phyloP scores from a whole-genome alignment of 495 filamentous ascomycete species.

The Podospora pseudopauciseta region DNA sequence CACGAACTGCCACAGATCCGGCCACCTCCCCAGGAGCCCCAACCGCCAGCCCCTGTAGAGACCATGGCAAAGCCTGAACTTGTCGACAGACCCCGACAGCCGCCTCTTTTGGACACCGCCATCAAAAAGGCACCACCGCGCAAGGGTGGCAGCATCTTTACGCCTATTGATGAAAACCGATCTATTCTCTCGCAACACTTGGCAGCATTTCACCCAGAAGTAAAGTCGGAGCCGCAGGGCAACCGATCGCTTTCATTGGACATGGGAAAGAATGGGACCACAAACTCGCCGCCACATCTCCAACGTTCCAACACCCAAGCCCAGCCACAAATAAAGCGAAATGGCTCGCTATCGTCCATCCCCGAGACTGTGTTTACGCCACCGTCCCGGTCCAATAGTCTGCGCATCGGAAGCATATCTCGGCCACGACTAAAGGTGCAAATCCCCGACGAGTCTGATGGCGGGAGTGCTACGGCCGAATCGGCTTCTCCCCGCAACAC shows the following conservation, averaged over 20 bases:
- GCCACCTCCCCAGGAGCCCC: constrained; percentile 29
- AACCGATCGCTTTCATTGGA: constrained; percentile 54
- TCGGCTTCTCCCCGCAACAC: constrained; percentile 71
- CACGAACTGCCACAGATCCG: constrained; percentile 42
- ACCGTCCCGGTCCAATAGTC: constrained; percentile 70
- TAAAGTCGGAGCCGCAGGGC: constrained; percentile 50
- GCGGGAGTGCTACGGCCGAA: constrained; percentile 70
- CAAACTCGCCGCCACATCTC: constrained; percentile 50
- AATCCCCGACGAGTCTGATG: constrained; percentile 87
- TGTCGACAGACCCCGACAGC: constrained; percentile 33
- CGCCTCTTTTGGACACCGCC: constrained; percentile 43
- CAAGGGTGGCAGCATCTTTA: constrained; percentile 92
- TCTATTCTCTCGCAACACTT: constrained; percentile 87
- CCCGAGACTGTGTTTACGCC: constrained; percentile 56
- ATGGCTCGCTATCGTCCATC: constrained; percentile 54
- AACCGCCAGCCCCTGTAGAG: constrained; percentile 44
- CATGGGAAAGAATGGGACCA: constrained; percentile 32
- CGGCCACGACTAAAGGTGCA: constrained; percentile 86
- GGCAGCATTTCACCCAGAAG: constrained; percentile 50
- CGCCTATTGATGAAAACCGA: constrained; percentile 88
- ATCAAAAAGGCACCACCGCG: constrained; percentile 68
- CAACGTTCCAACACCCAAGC: constrained; percentile 42
- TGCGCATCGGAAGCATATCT: constrained; percentile 52
- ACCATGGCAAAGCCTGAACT: constrained; percentile 44
- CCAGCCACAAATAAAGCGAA: constrained; percentile 42